phyloP scores from a whole-genome alignment of 2,329 filamentous ascomycete species.

The Paraconiothyrium sp. region DNA sequence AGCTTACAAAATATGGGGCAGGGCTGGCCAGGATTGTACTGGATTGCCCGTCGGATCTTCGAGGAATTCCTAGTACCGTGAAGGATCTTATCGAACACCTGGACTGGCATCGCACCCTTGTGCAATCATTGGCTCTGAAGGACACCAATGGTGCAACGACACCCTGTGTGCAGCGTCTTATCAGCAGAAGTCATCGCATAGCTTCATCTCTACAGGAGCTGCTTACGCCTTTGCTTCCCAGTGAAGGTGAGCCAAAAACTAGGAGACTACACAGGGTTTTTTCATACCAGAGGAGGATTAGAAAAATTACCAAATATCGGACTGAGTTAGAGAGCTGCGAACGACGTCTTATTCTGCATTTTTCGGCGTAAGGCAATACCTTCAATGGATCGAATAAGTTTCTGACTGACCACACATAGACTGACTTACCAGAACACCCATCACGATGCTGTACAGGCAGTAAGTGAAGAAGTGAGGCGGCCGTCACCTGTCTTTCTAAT shows the following conservation, averaged over 20 bases:
- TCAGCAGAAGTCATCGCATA: constrained; percentile 1
- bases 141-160: neutral
- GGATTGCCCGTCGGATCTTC: neutral
- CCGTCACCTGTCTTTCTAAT: neutral
- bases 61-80: neutral
- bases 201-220: constrained; percentile 1
- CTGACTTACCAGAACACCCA: neutral
- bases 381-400: neutral
- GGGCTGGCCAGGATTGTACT: neutral
- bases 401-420: neutral
- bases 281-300: neutral
- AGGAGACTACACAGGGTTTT: neutral
- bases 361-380: neutral
- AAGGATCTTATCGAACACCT: neutral
- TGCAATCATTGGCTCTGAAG: neutral
- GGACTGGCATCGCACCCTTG: constrained; percentile 1
- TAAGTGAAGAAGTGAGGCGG: constrained; percentile 2
- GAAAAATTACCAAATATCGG: neutral
- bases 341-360: neutral
- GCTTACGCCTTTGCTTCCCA: neutral
- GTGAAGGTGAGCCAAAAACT: neutral
- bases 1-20: constrained; percentile 8
- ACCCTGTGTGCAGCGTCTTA: constrained; percentile 1
- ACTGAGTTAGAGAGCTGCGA: constrained; percentile 7
- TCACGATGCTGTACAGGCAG: neutral